Conservation (phyloP, 2,329 filamentous ascomycete genomes). For the Bipolaris zeicola region DNA sequence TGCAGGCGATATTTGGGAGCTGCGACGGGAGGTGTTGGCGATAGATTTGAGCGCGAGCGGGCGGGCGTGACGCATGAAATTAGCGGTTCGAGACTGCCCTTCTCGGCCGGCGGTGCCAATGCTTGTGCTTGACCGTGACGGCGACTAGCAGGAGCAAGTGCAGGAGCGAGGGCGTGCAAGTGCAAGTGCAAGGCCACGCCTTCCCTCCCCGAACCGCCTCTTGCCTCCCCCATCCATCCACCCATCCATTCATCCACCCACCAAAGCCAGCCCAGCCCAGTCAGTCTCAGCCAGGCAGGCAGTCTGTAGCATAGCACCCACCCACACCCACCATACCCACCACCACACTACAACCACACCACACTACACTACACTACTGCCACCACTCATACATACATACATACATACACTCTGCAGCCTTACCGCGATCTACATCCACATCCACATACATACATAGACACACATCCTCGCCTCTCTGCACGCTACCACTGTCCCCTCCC, state of each 20-base stretch:
- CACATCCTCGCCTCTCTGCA: too few relatives aligned
- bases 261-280: conserved; percentile 29
- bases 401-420: conserved; percentile 10
- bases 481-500: not conserved
- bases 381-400: not conserved
- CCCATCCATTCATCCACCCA: conserved; percentile 8
- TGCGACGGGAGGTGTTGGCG: not conserved
- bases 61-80: conserved; percentile 19
- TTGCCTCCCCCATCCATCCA: conserved; percentile 29
- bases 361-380: too few relatives aligned
- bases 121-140: conserved; percentile 5
- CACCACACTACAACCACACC: too few relatives aligned
- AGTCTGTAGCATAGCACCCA: conserved; percentile 14
- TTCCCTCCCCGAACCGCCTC: conserved; percentile 24
- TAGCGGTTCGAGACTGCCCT: conserved; percentile 19
- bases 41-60: conserved; percentile 1
- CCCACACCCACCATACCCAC: too few relatives aligned
- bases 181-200: conserved; percentile 8
- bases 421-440: conserved; percentile 9
- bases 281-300: conserved; percentile 35
- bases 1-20: not conserved
- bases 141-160: not conserved
- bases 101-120: conserved; percentile 12
- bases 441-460: too few relatives aligned
- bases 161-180: too few relatives aligned